Conservation (phyloP, 2,329 filamentous ascomycete species). For the Venturia nashicola region DNA sequence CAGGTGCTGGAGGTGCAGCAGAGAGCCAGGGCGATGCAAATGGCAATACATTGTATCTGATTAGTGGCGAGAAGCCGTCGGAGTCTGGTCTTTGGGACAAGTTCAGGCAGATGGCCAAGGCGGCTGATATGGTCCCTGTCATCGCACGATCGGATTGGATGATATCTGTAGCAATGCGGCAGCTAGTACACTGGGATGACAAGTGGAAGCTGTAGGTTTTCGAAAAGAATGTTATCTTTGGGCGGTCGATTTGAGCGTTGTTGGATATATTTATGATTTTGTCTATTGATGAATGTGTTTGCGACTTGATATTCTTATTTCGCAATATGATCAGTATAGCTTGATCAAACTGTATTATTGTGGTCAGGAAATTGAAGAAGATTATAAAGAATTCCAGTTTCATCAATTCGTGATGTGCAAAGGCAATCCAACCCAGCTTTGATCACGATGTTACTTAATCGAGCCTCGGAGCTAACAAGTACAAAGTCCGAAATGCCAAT, state of each 20-base stretch:
- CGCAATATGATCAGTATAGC: too few relatives aligned
- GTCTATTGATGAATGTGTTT: neutral
- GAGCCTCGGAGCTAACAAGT: neutral
- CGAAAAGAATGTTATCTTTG: neutral
- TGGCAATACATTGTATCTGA: conserved; percentile 54
- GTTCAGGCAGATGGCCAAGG: conserved; percentile 68
- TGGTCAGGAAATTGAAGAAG: too few relatives aligned
- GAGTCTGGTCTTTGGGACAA: conserved; percentile 68
- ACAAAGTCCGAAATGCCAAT: neutral
- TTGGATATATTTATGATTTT: neutral
- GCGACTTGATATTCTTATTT: neutral
- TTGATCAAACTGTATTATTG: too few relatives aligned
- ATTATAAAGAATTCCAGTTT: too few relatives aligned
- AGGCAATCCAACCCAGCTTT: too few relatives aligned
- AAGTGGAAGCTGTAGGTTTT: conserved; percentile 1
- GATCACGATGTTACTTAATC: neutral
- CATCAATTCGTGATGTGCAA: too few relatives aligned
- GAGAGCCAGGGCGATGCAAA: conserved; percentile 41
- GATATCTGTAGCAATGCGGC: conserved; percentile 77
- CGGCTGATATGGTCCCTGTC: conserved; percentile 65
- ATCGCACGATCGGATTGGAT: conserved; percentile 85
- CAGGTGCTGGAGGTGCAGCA: conserved; percentile 47
- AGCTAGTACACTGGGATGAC: conserved; percentile 43
- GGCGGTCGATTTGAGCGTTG: neutral
- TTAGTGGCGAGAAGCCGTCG: conserved; percentile 54